phyloP scores from a whole-genome alignment of 2,329 filamentous ascomycete genomes.

The Diaporthe vexans region DNA sequence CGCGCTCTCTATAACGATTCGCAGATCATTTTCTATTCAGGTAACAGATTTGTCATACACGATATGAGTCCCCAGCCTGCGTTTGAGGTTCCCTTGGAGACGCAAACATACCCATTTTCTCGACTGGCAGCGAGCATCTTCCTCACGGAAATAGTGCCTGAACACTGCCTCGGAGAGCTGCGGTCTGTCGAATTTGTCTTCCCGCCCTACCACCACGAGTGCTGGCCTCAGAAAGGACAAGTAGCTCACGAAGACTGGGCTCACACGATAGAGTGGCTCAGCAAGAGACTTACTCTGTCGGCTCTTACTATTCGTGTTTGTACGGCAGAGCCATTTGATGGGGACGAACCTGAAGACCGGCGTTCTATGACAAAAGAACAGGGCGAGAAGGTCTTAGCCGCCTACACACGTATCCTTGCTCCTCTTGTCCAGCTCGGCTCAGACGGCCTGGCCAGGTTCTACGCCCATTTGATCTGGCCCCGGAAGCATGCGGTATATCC shows the following conservation, averaged over 20 bases:
- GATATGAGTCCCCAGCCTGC: not conserved
- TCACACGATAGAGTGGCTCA: not conserved
- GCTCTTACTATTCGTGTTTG: not conserved
- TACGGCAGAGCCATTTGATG: not conserved
- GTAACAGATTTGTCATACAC: constrained; percentile 24
- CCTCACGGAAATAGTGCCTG: not conserved
- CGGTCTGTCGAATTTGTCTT: constrained; percentile 24
- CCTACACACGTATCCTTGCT: not conserved
- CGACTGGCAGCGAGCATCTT: not conserved
- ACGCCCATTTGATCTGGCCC: not conserved
- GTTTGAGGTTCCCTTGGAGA: not conserved
- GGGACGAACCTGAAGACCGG: not conserved
- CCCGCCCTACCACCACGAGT: not conserved
- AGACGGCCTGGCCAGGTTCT: not conserved
- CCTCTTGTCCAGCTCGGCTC: not conserved
- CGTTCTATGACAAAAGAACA: not conserved
- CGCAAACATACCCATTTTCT: not conserved
- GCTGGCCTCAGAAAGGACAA: constrained; percentile 5
- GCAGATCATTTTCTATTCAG: constrained; percentile 38
- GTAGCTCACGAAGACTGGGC: not conserved
- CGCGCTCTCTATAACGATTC: constrained; percentile 37
- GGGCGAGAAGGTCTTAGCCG: not conserved
- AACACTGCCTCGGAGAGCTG: constrained; percentile 4
- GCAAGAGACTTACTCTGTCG: not conserved
- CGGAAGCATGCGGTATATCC: not conserved